These are phyloP conservation scores for Gnetum montanum DNA, from an alignment of 75 land plant genomes.

Conservation along the genomic window DNA sequence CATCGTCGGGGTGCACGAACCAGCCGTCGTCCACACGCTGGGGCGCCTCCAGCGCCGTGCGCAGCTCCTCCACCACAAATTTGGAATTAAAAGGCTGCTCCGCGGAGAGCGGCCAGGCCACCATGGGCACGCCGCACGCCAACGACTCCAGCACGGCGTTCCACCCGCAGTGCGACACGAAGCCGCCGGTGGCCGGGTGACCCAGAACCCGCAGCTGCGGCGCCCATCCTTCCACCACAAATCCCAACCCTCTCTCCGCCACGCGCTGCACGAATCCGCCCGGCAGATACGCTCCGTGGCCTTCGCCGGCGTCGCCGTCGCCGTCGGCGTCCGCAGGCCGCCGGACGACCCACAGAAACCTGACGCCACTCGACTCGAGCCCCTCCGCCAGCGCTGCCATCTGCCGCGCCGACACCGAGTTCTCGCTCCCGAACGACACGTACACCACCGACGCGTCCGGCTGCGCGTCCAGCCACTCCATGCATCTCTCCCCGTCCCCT, in stretches of 20 bases:
- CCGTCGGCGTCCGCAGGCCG: not conserved
- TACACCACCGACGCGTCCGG: conserved; percentile 9
- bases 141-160: conserved; percentile 2
- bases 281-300: not conserved
- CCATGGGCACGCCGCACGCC: conserved; percentile 8
- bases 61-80: conserved; percentile 4
- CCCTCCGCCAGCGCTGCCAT: conserved; percentile 13
- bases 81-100: conserved; percentile 5
- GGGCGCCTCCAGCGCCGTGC: not conserved
- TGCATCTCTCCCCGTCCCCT: not conserved
- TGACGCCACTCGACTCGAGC: conserved; percentile 11
- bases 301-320: not conserved
- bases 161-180: conserved; percentile 10
- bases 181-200: conserved; percentile 8
- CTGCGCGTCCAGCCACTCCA: conserved; percentile 15
- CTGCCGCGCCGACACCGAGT: conserved; percentile 9
- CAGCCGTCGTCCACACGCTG: not conserved
- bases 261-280: not conserved
- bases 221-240: conserved; percentile 1
- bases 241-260: not conserved
- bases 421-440: conserved; percentile 26
- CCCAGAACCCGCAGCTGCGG: conserved; percentile 8
- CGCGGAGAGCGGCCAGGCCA: conserved; percentile 9
- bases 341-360: conserved; percentile 19
- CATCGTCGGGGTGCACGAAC: not conserved